Evolutionary conservation across 345 rosid species (phyloP).

Genomic region (Theobroma cacao): DNA sequence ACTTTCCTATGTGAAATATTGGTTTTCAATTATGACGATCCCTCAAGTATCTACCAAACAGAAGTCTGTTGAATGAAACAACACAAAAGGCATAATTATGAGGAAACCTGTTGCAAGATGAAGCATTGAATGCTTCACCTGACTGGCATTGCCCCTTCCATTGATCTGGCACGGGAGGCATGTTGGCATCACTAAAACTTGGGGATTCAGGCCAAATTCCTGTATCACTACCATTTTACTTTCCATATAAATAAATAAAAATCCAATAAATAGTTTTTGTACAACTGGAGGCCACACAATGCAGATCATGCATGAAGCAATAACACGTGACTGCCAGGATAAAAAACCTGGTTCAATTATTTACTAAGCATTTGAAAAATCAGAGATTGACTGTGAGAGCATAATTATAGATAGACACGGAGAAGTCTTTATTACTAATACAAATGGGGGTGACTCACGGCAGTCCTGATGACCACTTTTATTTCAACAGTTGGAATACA

Average conservation of each 20-base stretch:
- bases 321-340: too few species aligned
- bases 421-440: too few species aligned
- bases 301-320: neutral
- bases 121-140: conserved; percentile 42
- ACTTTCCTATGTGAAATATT: conserved; percentile 43
- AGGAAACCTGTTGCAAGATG: conserved; percentile 49
- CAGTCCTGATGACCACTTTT: too few species aligned
- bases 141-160: conserved; percentile 53
- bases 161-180: conserved; percentile 40
- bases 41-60: neutral
- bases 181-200: conserved; percentile 51
- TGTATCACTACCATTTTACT: too few species aligned
- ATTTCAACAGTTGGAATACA: too few species aligned
- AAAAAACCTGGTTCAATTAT: neutral
- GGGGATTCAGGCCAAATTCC: conserved; percentile 71
- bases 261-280: too few species aligned
- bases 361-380: neutral
- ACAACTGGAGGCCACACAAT: too few species aligned
- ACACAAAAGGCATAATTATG: neutral
- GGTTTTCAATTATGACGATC: neutral
- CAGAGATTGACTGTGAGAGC: neutral
- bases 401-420: neutral
- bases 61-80: neutral
- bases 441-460: too few species aligned
- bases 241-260: too few species aligned